Percentiles rank a stretch among this genome's conserved stretches.
Evolutionary conservation across 139 green algal genomes (phyloP).

Genomic region (Diplosphaera chodatii): DNA sequence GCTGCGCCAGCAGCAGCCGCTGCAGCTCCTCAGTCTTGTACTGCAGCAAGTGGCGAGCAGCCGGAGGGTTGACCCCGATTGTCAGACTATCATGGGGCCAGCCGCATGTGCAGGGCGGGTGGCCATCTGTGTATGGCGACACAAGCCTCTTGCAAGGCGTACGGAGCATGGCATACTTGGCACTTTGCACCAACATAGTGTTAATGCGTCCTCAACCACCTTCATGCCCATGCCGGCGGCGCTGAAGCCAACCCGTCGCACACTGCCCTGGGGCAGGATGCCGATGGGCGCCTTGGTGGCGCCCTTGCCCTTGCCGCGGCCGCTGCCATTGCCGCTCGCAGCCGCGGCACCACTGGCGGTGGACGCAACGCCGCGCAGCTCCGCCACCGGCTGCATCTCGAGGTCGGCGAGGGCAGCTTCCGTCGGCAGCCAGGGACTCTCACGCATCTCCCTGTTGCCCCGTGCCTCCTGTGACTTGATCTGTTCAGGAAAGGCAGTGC

Average conservation of each 20-base stretch:
- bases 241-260: constrained; percentile 22
- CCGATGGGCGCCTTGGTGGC: background rate
- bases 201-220: constrained; percentile 2
- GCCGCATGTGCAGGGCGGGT: background rate
- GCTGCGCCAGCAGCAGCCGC: constrained; percentile 7
- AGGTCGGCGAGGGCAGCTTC: constrained; percentile 9
- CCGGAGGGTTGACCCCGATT: no score
- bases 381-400: constrained; percentile 2
- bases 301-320: background rate
- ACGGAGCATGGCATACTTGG: no score
- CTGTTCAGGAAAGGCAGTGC: constrained; percentile 5
- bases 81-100: no score
- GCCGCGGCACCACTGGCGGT: constrained; percentile 1
- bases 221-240: constrained; percentile 40
- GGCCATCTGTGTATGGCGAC: background rate
- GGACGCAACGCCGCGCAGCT: background rate
- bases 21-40: constrained; percentile 35
- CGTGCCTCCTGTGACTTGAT: constrained; percentile 21
- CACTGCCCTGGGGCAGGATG: constrained; percentile 3
- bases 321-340: no score
- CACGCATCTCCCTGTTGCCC: constrained; percentile 28
- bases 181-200: background rate
- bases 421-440: constrained; percentile 17
- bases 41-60: constrained; percentile 12
- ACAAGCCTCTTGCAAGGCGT: no score